Conservation (phyloP, 768 basidiomycete species). For the Pilatotrama ljubarskyi region DNA sequence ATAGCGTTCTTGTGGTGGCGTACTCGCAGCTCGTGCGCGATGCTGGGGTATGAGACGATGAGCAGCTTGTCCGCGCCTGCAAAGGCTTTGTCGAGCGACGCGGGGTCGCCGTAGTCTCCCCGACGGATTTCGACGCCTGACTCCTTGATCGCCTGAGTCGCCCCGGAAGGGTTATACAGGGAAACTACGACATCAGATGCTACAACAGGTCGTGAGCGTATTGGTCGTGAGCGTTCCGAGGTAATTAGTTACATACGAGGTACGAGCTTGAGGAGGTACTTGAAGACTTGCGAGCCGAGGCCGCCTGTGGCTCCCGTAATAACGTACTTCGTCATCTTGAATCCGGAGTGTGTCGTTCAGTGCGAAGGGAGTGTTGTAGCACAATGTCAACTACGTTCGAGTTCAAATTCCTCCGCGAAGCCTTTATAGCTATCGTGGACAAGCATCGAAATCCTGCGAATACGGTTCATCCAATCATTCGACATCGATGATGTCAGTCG, state of each 20-base stretch:
- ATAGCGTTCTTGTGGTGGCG: constrained; percentile 35
- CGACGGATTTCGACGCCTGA: constrained; percentile 32
- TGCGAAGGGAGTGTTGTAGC: too few relatives aligned
- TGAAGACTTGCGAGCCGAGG: constrained; percentile 37
- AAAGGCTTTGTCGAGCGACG: constrained; percentile 36
- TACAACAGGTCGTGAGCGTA: not conserved
- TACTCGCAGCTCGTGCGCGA: constrained; percentile 34
- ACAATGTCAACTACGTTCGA: too few relatives aligned
- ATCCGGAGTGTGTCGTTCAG: too few relatives aligned
- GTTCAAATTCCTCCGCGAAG: too few relatives aligned
- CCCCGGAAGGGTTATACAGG: constrained; percentile 35
- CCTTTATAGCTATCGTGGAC: too few relatives aligned
- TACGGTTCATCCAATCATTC: too few relatives aligned
- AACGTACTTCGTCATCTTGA: constrained; percentile 32
- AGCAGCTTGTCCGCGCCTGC: constrained; percentile 36
- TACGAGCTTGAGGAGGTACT: constrained; percentile 32
- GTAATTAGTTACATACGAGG: constrained; percentile 17
- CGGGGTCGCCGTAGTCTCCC: constrained; percentile 34
- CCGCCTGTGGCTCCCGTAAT: constrained; percentile 39
- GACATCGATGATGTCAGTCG: too few relatives aligned
- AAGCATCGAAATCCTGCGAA: too few relatives aligned
- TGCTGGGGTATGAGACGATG: constrained; percentile 36
- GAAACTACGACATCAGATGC: constrained; percentile 34
- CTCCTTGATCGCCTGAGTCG: constrained; percentile 17
- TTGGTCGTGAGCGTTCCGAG: not conserved